Evolutionary conservation across 2,329 filamentous ascomycete genomes (phyloP).

Genomic region (Zymoseptoria tritici): DNA sequence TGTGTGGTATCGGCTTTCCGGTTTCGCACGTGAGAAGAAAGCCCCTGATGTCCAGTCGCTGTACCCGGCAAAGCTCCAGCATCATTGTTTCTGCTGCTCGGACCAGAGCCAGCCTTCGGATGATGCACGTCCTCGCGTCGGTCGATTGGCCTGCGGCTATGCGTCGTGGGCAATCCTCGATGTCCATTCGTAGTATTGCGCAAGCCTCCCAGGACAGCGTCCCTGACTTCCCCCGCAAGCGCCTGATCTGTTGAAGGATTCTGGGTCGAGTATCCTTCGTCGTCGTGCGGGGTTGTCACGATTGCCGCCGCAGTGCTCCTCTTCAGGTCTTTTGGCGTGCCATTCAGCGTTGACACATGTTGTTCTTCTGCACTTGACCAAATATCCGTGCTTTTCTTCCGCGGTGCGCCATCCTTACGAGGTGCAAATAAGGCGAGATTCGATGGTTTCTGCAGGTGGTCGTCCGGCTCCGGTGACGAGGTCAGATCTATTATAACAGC

Average conservation of each 20-base stretch:
- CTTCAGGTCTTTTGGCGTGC: not conserved
- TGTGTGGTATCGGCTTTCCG: not conserved
- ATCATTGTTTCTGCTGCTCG: too few relatives aligned
- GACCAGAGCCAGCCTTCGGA: too few relatives aligned
- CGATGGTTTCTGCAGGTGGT: not conserved
- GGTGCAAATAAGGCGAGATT: slow-evolving; percentile 1
- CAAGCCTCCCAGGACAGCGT: not conserved
- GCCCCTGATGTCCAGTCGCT: too few relatives aligned
- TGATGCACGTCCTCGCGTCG: too few relatives aligned
- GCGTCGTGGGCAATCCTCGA: too few relatives aligned
- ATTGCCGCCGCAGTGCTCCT: not conserved
- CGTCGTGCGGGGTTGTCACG: not conserved
- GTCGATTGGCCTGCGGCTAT: too few relatives aligned
- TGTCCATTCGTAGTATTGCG: too few relatives aligned
- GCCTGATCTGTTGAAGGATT: not conserved
- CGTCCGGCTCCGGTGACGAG: slow-evolving; percentile 3
- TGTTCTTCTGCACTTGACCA: not conserved
- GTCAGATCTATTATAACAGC: slow-evolving; percentile 3
- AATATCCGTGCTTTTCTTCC: not conserved
- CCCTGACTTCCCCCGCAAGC: not conserved
- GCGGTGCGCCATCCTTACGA: not conserved
- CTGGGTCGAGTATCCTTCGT: not conserved
- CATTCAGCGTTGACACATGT: not conserved
- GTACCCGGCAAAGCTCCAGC: too few relatives aligned
- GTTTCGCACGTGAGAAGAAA: not conserved